Base-by-base conservation (phyloP, 2,329 filamentous ascomycete genomes). In the Ophidiomyces ophidiicola region DNA sequence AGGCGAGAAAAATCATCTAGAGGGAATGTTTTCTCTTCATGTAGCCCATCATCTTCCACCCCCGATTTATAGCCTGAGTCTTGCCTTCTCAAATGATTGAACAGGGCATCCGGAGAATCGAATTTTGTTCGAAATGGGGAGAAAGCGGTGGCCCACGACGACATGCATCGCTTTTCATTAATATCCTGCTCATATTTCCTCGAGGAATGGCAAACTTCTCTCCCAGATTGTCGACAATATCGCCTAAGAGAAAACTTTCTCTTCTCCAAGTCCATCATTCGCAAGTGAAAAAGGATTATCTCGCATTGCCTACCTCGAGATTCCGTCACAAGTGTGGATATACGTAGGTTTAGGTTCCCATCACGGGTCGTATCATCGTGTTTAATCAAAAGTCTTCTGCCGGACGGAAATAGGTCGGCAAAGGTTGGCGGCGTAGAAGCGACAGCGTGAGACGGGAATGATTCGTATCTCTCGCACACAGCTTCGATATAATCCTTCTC, bases 301-400 rank as follows among this genome's bases (percentile, higher is more conserved):
- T 76, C 76, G 46, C 77, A 73, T 37, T 64, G 62, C 29, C 70
- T 68, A 28, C 72, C 72, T 18, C 71, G 70, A 18, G 38, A 19
- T 37, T 67, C 63, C 18, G 66, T 62, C 32, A 83, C 73, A 46
- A 82, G 68, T 4, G 84, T 88, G 56, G 94, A 87, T 43, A 96
- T 71, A 21, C 87, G 79, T 42, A 98, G 70, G 57, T 96, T 96
- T 85, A 94, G 92, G 67, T 94, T 94, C 24, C 88, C 88, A 57
- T 98, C 88, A 3, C 79, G 63, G 0, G 86, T 90, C 34, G 83
- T 76, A 60, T 94, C 85, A 56, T 96, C 90, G 56, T 96, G 88
- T 19, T 82, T 77, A 53, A 98, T 85, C 24, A 76, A 75, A 37
- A 96, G 66, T 41, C 82, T 75, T 56, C 85, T 77, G 49, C 79